Base-by-base conservation (phyloP, 1,284 basidiomycete genomes). In the Mycena citricolor region DNA sequence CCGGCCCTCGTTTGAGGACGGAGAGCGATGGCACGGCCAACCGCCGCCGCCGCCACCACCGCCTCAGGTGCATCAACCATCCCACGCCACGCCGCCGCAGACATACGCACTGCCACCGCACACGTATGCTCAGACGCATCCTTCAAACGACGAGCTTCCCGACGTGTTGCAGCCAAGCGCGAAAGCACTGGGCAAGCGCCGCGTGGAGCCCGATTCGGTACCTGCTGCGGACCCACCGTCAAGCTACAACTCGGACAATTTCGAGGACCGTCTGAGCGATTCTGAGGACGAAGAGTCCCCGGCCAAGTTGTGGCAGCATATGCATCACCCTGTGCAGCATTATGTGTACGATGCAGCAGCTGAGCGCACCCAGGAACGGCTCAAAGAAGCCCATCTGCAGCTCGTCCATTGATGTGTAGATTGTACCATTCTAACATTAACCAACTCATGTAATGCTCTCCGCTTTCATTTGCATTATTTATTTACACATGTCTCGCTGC, bases 271-370 rank as follows among this genome's bases (percentile, higher is more conserved):
- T 39, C 49, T 54, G 8, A 63, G 61, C 14, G 67, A 68, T 35
- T 57, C 57, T 19, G 69, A 69, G 22, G 59, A 62, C 11, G 46
- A 52, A 21, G 39, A 24, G 57, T 58, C 21, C 47, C 54, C 34
- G 58, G 60, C 22, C 41, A n/a, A 44, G 28, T 61, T 52, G 22
- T 66, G 60, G 56, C 63, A 56, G 50, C 75, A 42, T 16, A n/a
- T 31, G 4, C 39, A 70, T 42, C 70, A 68, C n/a, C 73, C 75
- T 3, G 70, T 77, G 26, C 36, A 45, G 30, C 74, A 76, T n/a
- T 90, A 81, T 62, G 84, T 83, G 19, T 90, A 90, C 60, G 87
- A 90, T 59, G 87, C 87, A 0, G 86, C 81, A 1, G 86, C 85
- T 13, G 88, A 90, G 62, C 75, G 84, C 49, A 80, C 79, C 39